These are phyloP conservation scores for Ophiostoma sp. DNA, from an alignment of 2,329 filamentous ascomycete species.

Conservation along the genomic window DNA sequence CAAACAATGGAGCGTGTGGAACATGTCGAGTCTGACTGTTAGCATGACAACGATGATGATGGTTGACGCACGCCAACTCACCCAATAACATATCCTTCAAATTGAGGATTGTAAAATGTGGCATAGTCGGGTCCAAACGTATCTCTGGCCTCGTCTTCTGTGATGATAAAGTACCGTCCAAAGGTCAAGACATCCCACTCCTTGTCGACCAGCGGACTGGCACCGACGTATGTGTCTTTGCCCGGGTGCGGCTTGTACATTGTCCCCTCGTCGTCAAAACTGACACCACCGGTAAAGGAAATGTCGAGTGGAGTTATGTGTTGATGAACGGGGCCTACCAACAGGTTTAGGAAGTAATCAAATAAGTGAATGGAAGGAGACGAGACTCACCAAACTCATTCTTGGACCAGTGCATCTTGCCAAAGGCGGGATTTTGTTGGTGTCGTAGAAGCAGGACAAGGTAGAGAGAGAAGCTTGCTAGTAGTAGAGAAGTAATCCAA, in stretches of 20 bases:
- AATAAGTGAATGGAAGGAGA: too few species aligned
- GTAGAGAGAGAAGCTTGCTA: background rate
- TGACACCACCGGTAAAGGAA: background rate
- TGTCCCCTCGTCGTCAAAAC: background rate
- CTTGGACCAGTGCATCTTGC: background rate
- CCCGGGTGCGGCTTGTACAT: background rate
- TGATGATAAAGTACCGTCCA: background rate
- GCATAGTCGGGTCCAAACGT: background rate
- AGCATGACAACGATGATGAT: background rate
- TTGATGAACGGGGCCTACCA: background rate
- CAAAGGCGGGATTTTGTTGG: background rate
- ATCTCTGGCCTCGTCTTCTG: background rate
- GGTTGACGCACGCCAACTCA: background rate
- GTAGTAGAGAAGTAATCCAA: background rate
- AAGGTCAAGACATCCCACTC: background rate
- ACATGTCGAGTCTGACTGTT: background rate
- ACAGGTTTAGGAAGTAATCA: background rate
- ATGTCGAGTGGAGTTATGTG: background rate
- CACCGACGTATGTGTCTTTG: background rate
- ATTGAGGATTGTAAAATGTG: background rate
- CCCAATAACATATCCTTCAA: background rate
- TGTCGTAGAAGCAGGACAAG: background rate
- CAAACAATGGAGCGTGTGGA: background rate
- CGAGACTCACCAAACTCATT: background rate
- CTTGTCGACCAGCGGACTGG: background rate